Evolutionary conservation across 2,329 filamentous ascomycete genomes (phyloP).

Genomic region (Fusarium protoensiforme): DNA sequence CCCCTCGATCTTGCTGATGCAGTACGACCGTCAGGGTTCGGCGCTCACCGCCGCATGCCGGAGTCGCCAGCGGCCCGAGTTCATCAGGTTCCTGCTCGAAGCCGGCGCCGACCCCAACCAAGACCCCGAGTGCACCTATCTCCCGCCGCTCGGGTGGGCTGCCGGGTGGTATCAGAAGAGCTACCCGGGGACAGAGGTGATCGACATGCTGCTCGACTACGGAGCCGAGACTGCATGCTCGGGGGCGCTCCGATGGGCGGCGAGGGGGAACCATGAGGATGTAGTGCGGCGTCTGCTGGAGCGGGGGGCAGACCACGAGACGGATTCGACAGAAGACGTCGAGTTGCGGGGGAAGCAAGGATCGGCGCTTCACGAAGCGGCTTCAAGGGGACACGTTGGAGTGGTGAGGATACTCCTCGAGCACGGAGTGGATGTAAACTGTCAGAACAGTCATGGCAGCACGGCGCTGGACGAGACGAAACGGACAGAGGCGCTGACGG

Average conservation of each 20-base stretch:
- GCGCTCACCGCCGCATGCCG: constrained; percentile 22
- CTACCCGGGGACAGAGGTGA: background rate
- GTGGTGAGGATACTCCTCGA: background rate
- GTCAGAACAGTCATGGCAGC: background rate
- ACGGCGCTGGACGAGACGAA: background rate
- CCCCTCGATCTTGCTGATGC: constrained; percentile 15
- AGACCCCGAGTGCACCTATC: background rate
- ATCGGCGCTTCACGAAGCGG: background rate
- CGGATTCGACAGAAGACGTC: background rate
- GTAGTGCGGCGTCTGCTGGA: background rate
- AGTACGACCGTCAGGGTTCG: constrained; percentile 15
- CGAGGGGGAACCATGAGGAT: background rate
- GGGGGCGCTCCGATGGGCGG: background rate
- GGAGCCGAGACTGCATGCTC: background rate
- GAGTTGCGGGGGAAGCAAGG: no score
- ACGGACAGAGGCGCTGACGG: background rate
- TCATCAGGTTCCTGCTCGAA: constrained; percentile 16
- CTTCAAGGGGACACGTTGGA: background rate
- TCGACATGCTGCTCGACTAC: background rate
- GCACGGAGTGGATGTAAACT: background rate
- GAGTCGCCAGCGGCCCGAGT: constrained; percentile 5
- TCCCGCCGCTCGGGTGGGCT: background rate
- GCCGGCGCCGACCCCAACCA: constrained; percentile 22
- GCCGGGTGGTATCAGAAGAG: background rate
- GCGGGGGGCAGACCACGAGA: background rate